phyloP scores from a whole-genome alignment of 2,329 filamentous ascomycete genomes.

The Ceratocystis cubensis region DNA sequence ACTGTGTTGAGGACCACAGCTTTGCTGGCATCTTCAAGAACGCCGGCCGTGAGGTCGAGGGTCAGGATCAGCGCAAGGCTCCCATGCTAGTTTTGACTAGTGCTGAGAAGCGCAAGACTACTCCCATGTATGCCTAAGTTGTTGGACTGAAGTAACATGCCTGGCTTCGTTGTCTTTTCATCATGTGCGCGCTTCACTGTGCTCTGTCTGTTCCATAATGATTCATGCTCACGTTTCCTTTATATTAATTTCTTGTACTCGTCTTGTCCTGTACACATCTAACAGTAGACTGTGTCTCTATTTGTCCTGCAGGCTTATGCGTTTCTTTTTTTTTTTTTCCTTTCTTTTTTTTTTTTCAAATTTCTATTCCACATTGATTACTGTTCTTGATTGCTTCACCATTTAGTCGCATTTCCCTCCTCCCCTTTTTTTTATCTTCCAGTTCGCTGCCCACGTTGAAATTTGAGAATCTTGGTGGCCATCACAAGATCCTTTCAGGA shows the following conservation, averaged over 20 bases:
- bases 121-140: conserved; percentile 20
- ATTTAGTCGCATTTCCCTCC: neutral
- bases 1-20: conserved; percentile 41
- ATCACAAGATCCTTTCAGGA: neutral
- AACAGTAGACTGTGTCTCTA: conserved; percentile 20
- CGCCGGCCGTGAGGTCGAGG: conserved; percentile 39
- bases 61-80: conserved; percentile 60
- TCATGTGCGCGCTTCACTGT: conserved; percentile 7
- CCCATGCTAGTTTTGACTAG: conserved; percentile 79
- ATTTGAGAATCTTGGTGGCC: neutral
- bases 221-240: conserved; percentile 22
- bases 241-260: conserved; percentile 19
- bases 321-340: neutral
- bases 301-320: conserved; percentile 12
- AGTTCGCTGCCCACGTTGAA: neutral
- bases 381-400: neutral
- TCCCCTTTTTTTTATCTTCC: neutral
- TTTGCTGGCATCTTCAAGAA: conserved; percentile 57
- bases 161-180: conserved; percentile 6
- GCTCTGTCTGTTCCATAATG: conserved; percentile 17
- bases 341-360: neutral
- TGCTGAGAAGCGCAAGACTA: conserved; percentile 71
- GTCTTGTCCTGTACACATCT: conserved; percentile 15
- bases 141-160: neutral
- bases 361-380: conserved; percentile 12